These are phyloP conservation scores for Amauroascus verrucosus DNA, from an alignment of 2,329 filamentous ascomycete species.

Conservation along the genomic window DNA sequence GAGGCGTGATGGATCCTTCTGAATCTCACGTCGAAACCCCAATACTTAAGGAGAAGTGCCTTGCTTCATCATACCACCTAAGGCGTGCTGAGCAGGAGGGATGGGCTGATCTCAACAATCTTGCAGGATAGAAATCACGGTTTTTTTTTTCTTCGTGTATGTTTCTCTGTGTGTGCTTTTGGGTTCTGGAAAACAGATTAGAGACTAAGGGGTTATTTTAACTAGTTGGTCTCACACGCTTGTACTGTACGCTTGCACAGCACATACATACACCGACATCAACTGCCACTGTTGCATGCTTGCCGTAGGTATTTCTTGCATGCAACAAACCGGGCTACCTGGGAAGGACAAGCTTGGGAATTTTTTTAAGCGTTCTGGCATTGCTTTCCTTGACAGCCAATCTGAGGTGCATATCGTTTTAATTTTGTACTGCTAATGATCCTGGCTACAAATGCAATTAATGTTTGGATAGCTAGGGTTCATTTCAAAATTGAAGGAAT, in stretches of 20 bases:
- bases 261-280: neutral
- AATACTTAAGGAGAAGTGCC: neutral
- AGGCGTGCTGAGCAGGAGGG: neutral
- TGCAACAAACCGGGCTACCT: neutral
- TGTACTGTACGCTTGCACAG: no score
- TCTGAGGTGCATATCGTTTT: no score
- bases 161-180: neutral
- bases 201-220: no score
- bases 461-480: neutral
- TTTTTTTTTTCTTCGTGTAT: neutral
- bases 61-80: conserved; percentile 9
- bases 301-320: neutral
- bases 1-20: neutral
- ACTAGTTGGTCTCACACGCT: no score
- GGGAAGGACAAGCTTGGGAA: neutral
- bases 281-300: neutral
- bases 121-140: neutral
- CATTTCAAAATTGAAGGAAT: neutral
- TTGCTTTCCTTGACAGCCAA: neutral
- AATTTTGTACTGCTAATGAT: no score
- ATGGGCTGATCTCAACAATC: neutral
- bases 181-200: neutral
- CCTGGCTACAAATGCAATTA: no score
- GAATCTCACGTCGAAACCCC: neutral
- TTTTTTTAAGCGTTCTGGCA: neutral